Evolutionary conservation across 345 rosid genomes (phyloP).

Genomic region (Eucalyptus pauciflora): DNA sequence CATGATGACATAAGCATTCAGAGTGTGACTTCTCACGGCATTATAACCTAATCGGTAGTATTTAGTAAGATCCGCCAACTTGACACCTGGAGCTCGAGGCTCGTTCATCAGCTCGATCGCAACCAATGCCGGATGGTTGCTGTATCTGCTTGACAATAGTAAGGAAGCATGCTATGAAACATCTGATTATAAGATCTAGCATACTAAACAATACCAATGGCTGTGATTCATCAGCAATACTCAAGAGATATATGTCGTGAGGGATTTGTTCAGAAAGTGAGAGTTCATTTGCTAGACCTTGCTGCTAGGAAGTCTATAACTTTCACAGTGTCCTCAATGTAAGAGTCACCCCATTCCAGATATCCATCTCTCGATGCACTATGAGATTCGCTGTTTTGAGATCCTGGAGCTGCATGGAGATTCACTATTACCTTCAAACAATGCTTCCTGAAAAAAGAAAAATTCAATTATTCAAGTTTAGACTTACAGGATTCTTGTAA

Average conservation of each 20-base stretch:
- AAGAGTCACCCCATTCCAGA: conserved; percentile 25
- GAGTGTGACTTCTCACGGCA: conserved; percentile 18
- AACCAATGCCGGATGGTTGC: background rate
- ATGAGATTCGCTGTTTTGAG: conserved; percentile 20
- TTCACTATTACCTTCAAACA: background rate
- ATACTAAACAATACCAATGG: background rate
- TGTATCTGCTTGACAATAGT: background rate
- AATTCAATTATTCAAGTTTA: background rate
- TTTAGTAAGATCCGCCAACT: conserved; percentile 2
- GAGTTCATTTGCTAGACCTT: background rate
- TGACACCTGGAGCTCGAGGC: conserved; percentile 9
- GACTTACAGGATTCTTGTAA: background rate
- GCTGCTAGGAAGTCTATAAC: conserved; percentile 25
- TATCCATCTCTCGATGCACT: conserved; percentile 26
- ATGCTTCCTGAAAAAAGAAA: background rate
- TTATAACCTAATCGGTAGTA: conserved; percentile 21
- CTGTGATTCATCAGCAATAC: background rate
- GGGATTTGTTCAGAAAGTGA: background rate
- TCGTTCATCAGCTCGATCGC: conserved; percentile 33
- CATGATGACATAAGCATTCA: conserved; percentile 12
- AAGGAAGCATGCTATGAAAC: background rate
- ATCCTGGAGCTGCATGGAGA: background rate
- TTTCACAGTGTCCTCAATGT: conserved; percentile 10
- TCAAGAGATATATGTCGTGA: background rate
- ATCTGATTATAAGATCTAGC: background rate